Evolutionary conservation across 164 flowering plant species (phyloP).

Genomic region (Vitis cinerea): DNA sequence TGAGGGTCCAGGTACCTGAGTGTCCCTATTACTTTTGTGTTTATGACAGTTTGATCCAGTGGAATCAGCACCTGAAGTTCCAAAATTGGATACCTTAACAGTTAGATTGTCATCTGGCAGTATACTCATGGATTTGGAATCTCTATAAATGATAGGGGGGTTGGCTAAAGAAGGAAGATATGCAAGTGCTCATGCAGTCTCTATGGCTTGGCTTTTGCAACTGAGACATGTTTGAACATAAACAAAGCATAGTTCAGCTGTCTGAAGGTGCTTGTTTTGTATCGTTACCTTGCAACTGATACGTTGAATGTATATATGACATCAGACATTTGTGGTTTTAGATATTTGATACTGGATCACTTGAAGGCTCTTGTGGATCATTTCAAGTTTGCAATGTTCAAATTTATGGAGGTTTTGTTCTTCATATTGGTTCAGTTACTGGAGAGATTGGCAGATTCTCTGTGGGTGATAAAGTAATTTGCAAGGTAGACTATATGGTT

Average conservation of each 20-base stretch:
- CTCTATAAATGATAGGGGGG: conserved; percentile 7
- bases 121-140: conserved; percentile 4
- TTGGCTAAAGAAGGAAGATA: conserved; percentile 2
- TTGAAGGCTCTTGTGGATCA: conserved; percentile 64
- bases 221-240: too few relatives aligned
- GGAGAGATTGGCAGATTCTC: conserved; percentile 44
- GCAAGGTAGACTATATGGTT: conserved; percentile 56
- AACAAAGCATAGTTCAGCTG: too few relatives aligned
- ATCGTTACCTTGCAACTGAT: too few relatives aligned
- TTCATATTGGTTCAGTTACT: conserved; percentile 78
- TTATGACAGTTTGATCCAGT: background rate
- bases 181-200: conserved; percentile 1
- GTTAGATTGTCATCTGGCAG: background rate
- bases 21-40: conserved; percentile 2
- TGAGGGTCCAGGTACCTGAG: conserved; percentile 9
- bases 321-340: conserved; percentile 30
- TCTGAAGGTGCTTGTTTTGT: too few relatives aligned
- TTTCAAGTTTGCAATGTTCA: conserved; percentile 89
- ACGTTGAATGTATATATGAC: background rate
- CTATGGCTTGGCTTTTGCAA: background rate
- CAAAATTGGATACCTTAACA: conserved; percentile 11
- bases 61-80: conserved; percentile 5
- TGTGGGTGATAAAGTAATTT: conserved; percentile 68
- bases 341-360: conserved; percentile 87
- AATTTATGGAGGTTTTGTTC: conserved; percentile 78